Evolutionary conservation across 1,284 basidiomycete species (phyloP).

Genomic region (Leccinum solheimii): DNA sequence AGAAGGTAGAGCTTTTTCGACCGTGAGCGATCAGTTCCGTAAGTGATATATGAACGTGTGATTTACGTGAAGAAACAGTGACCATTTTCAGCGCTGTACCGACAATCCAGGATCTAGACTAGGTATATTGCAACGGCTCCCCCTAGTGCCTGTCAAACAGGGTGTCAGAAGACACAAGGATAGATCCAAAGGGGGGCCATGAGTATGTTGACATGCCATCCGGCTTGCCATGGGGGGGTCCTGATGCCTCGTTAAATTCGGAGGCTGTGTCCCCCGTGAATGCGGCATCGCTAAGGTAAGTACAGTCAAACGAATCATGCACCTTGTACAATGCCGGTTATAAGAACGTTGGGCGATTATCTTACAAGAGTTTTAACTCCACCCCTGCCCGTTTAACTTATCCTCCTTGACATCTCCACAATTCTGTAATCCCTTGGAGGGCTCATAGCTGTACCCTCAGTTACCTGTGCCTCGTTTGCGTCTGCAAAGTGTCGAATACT

Average conservation of each 20-base stretch:
- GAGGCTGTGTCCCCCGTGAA: conserved; percentile 36
- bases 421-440: conserved; percentile 17
- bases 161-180: conserved; percentile 33
- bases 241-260: conserved; percentile 30
- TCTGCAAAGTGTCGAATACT: conserved; percentile 6
- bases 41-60: conserved; percentile 39
- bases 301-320: conserved; percentile 22
- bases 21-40: conserved; percentile 36
- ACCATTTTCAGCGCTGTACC: conserved; percentile 27
- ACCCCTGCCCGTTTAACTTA: conserved; percentile 32
- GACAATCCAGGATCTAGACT: conserved; percentile 36
- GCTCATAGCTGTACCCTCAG: conserved; percentile 16
- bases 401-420: conserved; percentile 25
- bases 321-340: conserved; percentile 36
- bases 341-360: conserved; percentile 37
- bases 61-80: conserved; percentile 7
- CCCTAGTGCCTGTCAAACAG: conserved; percentile 34
- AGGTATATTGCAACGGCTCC: conserved; percentile 21
- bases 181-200: conserved; percentile 29
- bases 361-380: conserved; percentile 40
- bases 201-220: conserved; percentile 38
- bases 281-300: conserved; percentile 38
- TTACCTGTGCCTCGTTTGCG: conserved; percentile 6
- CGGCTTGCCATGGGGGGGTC: conserved; percentile 26
- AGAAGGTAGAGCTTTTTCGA: conserved; percentile 18